These are phyloP conservation scores for Cyclocybe cylindracea DNA, from an alignment of 768 basidiomycete species.

Conservation along the genomic window DNA sequence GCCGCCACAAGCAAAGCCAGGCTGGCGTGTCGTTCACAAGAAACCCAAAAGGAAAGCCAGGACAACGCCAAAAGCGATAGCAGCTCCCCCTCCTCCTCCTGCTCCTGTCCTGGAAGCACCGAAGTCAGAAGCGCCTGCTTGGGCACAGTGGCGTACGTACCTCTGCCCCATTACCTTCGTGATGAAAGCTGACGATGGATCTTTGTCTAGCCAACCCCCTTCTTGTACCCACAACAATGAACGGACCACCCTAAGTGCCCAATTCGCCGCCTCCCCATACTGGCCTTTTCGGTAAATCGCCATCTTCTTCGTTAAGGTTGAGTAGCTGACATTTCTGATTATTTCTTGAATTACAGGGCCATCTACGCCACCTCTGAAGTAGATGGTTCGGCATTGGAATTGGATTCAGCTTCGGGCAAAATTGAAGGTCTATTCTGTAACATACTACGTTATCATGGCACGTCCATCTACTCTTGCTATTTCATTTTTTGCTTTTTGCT, in stretches of 20 bases:
- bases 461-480: constrained; percentile 7
- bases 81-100: constrained; percentile 38
- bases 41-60: constrained; percentile 56
- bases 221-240: constrained; percentile 48
- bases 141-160: constrained; percentile 80
- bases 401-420: constrained; percentile 1
- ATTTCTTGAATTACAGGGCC: constrained; percentile 21
- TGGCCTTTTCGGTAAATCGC: constrained; percentile 65
- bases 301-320: not conserved
- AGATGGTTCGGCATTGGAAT: not conserved
- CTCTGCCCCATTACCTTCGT: not conserved
- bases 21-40: constrained; percentile 75
- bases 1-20: constrained; percentile 55
- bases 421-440: constrained; percentile 5
- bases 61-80: constrained; percentile 40
- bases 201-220: constrained; percentile 59
- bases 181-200: not conserved
- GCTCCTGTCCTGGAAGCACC: constrained; percentile 44
- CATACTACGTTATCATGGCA: not conserved
- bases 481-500: constrained; percentile 1
- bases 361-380: constrained; percentile 33
- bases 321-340: not conserved
- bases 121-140: constrained; percentile 64
- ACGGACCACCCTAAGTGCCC: constrained; percentile 38
- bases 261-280: constrained; percentile 51